These are phyloP conservation scores for Heracleum sosnowskyi DNA, from an alignment of 129 eudicot genomes.

Conservation along the genomic window DNA sequence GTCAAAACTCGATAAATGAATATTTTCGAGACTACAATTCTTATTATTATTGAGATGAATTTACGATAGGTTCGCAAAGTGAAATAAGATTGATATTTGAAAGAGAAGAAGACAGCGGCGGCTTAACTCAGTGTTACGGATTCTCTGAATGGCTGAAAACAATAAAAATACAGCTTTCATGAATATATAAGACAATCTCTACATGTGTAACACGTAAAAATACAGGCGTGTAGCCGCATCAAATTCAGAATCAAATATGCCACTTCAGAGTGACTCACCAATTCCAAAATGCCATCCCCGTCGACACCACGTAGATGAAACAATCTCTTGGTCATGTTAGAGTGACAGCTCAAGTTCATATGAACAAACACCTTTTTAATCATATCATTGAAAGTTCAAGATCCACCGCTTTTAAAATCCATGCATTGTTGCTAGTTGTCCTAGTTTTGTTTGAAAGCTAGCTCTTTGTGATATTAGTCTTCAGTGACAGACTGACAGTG, in stretches of 20 bases:
- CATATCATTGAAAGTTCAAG: not conserved
- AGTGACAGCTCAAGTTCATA: slow-evolving; percentile 1
- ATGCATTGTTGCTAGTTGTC: not conserved
- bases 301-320: slow-evolving; percentile 11
- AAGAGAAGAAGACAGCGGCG: too few relatives aligned
- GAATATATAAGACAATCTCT: too few relatives aligned
- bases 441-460: not conserved
- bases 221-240: slow-evolving; percentile 2
- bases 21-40: too few relatives aligned
- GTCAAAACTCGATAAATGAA: too few relatives aligned
- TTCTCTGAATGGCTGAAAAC: too few relatives aligned
- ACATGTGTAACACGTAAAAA: too few relatives aligned
- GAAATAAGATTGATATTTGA: too few relatives aligned
- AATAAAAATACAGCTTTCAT: too few relatives aligned
- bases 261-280: slow-evolving; percentile 4
- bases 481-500: not conserved
- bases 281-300: slow-evolving; percentile 1
- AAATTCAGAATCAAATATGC: not conserved
- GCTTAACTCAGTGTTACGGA: too few relatives aligned
- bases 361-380: not conserved
- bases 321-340: not conserved
- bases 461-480: not conserved
- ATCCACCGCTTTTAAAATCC: not conserved
- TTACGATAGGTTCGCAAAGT: too few relatives aligned
- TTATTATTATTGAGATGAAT: too few relatives aligned